Evolutionary conservation across 2,329 filamentous ascomycete species (phyloP), one percentile per base, ranked within the genome.

Genomic region (Penicillium sp.): DNA sequence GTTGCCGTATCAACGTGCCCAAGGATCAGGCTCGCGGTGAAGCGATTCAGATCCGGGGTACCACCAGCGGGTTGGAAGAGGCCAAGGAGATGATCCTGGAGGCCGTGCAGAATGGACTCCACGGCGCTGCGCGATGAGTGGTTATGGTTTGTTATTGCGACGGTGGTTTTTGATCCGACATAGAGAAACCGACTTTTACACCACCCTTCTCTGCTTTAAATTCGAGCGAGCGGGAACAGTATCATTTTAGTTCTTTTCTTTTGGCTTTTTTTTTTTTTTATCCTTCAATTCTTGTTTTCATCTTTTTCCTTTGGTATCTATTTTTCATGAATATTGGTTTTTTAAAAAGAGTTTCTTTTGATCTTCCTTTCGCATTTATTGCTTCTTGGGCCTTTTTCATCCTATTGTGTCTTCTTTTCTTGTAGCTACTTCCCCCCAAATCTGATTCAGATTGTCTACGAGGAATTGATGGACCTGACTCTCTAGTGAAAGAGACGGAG

Each of bases 1-100:
- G 90, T 55, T 97, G 93, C 77, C 92, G 89, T 78, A 95, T 99
- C 73, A 92, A 93, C 64, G 93, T 99, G 41, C 94, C 94, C 23
- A 87, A 90, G 65, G 88, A 91, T 69, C 89, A 95, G 75, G 80
- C 80, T 38, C 78, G 80, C 66, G 83, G 81, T 23, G 93, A 97
- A 75, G 91, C 93, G 4, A 97, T 99, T 72, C 91, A 96, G 79
- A 89, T 99, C 68, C 82, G 89, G 37, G 94, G 94, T 40, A 84
- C 83, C 55, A 85, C 84, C 70, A 89, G 91, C 17, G 91, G 90
- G 13, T 86, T 96, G 38, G 91, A 97, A 76, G 84, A 89, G 74
- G 94, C 94, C 50, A 92, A 89, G 79, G 87, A 96, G 59, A 82
- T 96, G 73, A 97, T 99, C 61, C 79, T 99, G 61, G 87, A 91